Evolutionary conservation across 2,329 filamentous ascomycete genomes (phyloP).

Genomic region (Trichoderma sp.): DNA sequence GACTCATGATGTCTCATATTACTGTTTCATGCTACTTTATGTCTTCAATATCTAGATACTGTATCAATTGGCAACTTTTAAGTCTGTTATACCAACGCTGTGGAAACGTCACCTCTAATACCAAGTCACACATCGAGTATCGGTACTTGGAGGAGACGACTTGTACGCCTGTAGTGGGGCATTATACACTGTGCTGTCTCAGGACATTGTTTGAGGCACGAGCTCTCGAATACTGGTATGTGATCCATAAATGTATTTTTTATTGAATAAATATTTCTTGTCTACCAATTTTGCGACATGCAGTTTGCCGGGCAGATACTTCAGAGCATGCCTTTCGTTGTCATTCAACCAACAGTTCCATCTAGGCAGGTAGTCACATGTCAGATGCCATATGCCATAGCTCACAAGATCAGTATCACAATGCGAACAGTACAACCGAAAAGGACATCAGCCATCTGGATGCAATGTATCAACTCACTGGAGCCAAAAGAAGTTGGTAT

Average conservation of each 20-base stretch:
- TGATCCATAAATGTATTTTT: background rate
- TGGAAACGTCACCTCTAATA: background rate
- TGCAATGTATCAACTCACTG: background rate
- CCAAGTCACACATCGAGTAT: background rate
- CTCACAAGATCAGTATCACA: background rate
- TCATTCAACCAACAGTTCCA: background rate
- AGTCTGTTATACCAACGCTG: background rate
- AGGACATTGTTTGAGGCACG: background rate
- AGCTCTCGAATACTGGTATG: background rate
- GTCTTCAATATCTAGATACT: background rate
- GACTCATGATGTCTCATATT: background rate
- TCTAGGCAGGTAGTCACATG: constrained; percentile 1
- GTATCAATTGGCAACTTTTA: background rate
- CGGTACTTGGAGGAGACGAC: background rate
- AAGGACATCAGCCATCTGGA: background rate
- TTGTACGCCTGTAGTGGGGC: background rate
- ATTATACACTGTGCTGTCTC: constrained; percentile 6
- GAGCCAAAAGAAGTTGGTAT: background rate
- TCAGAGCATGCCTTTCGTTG: no score
- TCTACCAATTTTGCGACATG: background rate
- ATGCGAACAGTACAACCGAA: background rate
- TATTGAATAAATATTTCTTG: background rate
- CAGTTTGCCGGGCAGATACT: background rate
- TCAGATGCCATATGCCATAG: background rate
- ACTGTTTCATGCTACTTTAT: background rate